Base-by-base conservation (phyloP, 1,139 yeast genomes). In the Lodderomyces elongisporus region DNA sequence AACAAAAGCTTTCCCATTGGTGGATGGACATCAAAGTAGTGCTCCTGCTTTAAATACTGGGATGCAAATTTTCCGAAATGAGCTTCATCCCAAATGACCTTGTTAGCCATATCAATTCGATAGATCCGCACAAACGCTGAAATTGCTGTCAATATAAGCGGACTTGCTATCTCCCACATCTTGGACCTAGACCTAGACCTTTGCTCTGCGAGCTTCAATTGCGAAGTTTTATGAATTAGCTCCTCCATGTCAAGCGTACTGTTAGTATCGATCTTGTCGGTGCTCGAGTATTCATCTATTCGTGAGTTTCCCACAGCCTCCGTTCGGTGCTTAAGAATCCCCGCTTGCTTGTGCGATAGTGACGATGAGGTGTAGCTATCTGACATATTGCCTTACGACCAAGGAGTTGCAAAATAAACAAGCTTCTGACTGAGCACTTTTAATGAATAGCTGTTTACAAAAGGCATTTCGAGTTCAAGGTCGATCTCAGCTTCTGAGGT, bases 71-170 rank as follows among this genome's bases (percentile, higher is more conserved):
- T 75, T 10, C 81, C 83, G 60, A 84, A 84, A 63, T 85, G 96
- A 6, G 96, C 96, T 54, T 87, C 96, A 59, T 89, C 98, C 99
- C 99, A 91, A 6, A 88, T 80, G 8, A 93, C 96, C 26, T 66
- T 59, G 34, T 73, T 60, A 25, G 83, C 67, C 20, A 62, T 66
- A 36, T 79, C 84, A 35, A 91, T 83, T 23, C 69, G 67, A 48
- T 80, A 74, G 29, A 85, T 66, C 35, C 97, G 72, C 8, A 88
- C 70, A 43, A 72, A 72, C 10, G 84, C 74, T 1, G 94, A 78
- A 3, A 82, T 30, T 0, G 67, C 58, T 0, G 93, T 82, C 26
- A 68, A 51, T 2, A 63, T 12, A 7, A 66, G 38, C 4, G 73
- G 72, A 36, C 56, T 54, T 3, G 60, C 35, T 32, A 47, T 45